Evolutionary conservation across 192 early-diverging fungal genomes (phyloP).

Genomic region (Backusella liffmaniae): DNA sequence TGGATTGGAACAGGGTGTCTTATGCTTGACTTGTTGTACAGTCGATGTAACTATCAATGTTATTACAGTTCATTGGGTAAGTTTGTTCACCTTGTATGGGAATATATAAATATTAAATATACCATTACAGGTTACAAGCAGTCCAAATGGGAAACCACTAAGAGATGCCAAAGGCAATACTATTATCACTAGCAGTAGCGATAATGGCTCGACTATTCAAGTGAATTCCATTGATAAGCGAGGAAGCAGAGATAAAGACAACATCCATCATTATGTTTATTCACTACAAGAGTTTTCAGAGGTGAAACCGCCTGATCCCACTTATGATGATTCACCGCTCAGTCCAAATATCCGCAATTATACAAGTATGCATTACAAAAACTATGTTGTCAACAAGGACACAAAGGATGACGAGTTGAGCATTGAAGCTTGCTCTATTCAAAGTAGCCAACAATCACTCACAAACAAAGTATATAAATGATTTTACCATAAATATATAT

Average conservation of each 20-base stretch:
- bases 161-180: background rate
- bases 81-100: background rate
- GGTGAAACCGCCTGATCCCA: background rate
- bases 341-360: background rate
- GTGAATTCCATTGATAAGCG: background rate
- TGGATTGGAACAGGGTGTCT: constrained; percentile 42
- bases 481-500: background rate
- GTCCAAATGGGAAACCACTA: background rate
- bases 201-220: background rate
- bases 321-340: background rate
- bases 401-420: background rate
- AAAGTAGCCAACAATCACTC: constrained; percentile 1
- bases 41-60: constrained; percentile 48
- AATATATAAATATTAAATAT: background rate
- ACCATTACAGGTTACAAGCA: background rate
- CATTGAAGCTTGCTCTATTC: background rate
- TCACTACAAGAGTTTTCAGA: background rate
- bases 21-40: constrained; percentile 49
- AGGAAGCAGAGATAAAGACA: background rate
- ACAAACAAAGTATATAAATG: background rate
- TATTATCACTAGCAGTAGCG: background rate
- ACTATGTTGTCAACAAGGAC: background rate
- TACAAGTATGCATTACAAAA: constrained; percentile 1
- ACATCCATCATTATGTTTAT: background rate
- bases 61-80: constrained; percentile 44